Evolutionary conservation across 176 grass and related monocot genomes (phyloP).

Genomic region (Elaeis guineensis): DNA sequence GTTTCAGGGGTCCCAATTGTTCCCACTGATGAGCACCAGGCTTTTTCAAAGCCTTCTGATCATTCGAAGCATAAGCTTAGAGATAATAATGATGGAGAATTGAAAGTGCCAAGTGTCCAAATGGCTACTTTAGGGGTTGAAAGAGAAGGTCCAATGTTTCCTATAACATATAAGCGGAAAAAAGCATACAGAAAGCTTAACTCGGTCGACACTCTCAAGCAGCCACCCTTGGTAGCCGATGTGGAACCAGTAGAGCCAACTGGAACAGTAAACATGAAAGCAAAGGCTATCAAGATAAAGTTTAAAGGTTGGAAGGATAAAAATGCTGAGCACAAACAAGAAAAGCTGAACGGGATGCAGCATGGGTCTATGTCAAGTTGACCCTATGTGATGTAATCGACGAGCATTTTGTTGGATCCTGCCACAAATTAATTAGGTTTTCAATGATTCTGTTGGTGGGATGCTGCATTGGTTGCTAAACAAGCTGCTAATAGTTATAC

Average conservation of each 20-base stretch:
- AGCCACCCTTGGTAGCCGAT: neutral
- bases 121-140: neutral
- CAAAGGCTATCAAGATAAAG: slow-evolving; percentile 14
- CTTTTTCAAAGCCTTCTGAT: neutral
- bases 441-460: too few relatives aligned
- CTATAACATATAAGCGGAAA: slow-evolving; percentile 13
- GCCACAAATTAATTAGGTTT: too few relatives aligned
- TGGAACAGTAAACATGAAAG: slow-evolving; percentile 8
- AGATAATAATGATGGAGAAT: neutral
- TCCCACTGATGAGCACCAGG: neutral
- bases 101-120: too few relatives aligned
- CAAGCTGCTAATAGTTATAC: too few relatives aligned
- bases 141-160: slow-evolving; percentile 2
- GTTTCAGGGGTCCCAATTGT: neutral
- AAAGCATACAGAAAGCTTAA: slow-evolving; percentile 10
- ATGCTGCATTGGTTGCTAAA: neutral
- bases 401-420: too few relatives aligned
- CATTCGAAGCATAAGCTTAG: neutral
- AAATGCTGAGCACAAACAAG: neutral
- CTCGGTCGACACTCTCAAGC: neutral
- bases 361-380: too few relatives aligned
- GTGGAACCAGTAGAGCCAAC: neutral
- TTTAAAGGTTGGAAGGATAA: slow-evolving; percentile 13
- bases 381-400: too few relatives aligned
- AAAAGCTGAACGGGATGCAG: neutral